phyloP scores from a whole-genome alignment of 495 filamentous ascomycete species.

The Neurospora africana region DNA sequence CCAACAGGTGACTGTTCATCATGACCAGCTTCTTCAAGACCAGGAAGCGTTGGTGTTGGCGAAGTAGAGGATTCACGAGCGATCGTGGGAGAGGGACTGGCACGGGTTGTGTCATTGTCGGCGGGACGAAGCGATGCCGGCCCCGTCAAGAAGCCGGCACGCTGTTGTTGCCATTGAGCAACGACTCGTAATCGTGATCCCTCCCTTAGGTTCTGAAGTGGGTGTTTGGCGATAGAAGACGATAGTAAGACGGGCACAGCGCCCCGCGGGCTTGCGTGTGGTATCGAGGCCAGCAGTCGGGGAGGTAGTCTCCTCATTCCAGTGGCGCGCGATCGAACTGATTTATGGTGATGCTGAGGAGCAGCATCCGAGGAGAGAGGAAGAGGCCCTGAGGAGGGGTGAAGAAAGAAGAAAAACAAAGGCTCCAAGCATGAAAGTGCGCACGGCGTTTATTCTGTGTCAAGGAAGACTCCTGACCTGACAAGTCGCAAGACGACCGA shows the following conservation, averaged over 20 bases:
- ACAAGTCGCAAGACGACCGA: not conserved
- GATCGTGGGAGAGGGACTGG: not conserved
- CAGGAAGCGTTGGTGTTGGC: not conserved
- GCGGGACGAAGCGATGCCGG: not conserved
- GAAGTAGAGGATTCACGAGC: not conserved
- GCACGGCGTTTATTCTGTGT: not conserved
- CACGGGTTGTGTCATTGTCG: not conserved
- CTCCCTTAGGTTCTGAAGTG: not conserved
- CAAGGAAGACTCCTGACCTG: not conserved
- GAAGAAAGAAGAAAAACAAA: not conserved
- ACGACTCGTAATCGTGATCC: not conserved
- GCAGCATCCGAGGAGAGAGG: conserved; percentile 19
- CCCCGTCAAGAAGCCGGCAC: not conserved
- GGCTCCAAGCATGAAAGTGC: conserved; percentile 1
- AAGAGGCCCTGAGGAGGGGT: not conserved
- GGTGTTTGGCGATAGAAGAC: not conserved
- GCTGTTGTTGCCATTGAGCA: not conserved
- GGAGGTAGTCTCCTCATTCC: conserved; percentile 30
- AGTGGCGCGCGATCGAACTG: conserved; percentile 16
- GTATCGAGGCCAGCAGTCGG: conserved; percentile 12
- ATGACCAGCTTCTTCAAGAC: not conserved
- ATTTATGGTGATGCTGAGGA: conserved; percentile 15
- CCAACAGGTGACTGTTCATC: not conserved
- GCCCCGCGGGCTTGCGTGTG: conserved; percentile 9
- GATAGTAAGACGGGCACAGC: conserved; percentile 1